Percentiles rank a stretch among this genome's conserved stretches.
phyloP scores from a whole-genome alignment of 2,329 filamentous ascomycete genomes.

The Fonsecaea pedrosoi region DNA sequence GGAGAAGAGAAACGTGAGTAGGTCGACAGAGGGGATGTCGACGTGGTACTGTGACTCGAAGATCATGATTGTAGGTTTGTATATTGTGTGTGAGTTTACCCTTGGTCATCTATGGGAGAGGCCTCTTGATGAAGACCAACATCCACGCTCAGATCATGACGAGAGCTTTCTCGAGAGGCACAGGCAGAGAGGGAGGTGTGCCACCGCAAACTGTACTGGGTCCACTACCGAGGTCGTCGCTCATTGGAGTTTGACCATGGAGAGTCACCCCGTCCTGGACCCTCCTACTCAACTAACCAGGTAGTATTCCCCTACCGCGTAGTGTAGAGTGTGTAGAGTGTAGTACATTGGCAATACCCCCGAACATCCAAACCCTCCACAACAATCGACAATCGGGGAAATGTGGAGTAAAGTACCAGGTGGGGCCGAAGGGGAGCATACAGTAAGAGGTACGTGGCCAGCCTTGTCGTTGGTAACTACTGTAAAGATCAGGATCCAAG shows the following conservation, averaged over 20 bases:
- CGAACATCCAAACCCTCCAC: constrained; percentile 9
- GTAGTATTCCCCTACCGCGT: too few relatives aligned
- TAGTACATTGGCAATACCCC: background rate
- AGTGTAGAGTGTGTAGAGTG: background rate
- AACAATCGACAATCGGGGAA: constrained; percentile 15
- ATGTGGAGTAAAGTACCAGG: constrained; percentile 21
- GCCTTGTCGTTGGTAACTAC: background rate
- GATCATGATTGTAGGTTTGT: constrained; percentile 22
- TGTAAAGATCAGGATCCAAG: too few relatives aligned
- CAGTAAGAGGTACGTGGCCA: background rate
- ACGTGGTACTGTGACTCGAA: constrained; percentile 32
- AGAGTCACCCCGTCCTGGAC: background rate
- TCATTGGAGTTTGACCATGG: background rate
- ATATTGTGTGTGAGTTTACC: too few relatives aligned
- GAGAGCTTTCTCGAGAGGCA: too few relatives aligned
- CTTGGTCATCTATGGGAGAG: too few relatives aligned
- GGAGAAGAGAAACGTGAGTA: constrained; percentile 32
- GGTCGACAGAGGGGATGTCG: constrained; percentile 29
- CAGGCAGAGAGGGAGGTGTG: background rate
- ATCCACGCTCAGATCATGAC: too few relatives aligned
- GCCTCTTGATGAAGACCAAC: too few relatives aligned
- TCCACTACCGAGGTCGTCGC: background rate
- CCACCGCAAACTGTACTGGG: background rate
- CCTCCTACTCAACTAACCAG: too few relatives aligned
- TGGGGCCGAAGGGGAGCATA: background rate